Evolutionary conservation across 305 asterid genomes (phyloP), one percentile per base, ranked within the genome.

Genomic region (Fraxinus floribunda): DNA sequence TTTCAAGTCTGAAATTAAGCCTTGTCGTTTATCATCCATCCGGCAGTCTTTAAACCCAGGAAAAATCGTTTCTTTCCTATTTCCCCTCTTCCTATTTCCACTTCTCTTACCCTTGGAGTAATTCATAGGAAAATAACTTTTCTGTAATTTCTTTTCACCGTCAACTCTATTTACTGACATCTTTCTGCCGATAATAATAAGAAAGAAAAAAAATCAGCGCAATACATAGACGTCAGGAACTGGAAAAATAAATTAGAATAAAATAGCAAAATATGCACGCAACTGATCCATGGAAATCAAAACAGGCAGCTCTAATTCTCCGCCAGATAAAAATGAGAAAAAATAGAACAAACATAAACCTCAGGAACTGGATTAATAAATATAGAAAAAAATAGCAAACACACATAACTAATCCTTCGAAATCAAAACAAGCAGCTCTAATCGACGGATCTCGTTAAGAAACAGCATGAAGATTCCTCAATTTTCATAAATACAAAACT

Each of bases 1-100:
- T 49, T 81, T 77, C 36, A 74, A 72, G 52, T 87, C 20, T 18
- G 88, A 78, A 82, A 81, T 72, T 24, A 86, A 75, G 34, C 82
- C 84, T 78, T 88, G 91, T 76, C 74, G n/a, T 57, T 89, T 88
- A 5, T 68, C 85, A 66, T 91, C 94, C 97, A 92, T 93, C 71
- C 85, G 78, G 62, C 80, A 22, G 73, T 55, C 15, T 80, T 84
- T 85, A 81, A 79, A 85, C 87, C 87, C 16, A 85, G 84, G 82
- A 88, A 91, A 82, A 83, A 30, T 30, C 13, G 44, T 77, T 44
- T 83, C 88, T 13, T 78, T 46, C 18, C 84, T 80, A 24, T 85
- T 83, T 32, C 77, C 26, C 29, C 49, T 72, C 49, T 34, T 68
- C 75, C 74, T 70, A 70, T 71, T 71, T 72, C 49, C 29, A 72